phyloP scores from a whole-genome alignment of 1,284 basidiomycete genomes.

The Malassezia globosa region DNA sequence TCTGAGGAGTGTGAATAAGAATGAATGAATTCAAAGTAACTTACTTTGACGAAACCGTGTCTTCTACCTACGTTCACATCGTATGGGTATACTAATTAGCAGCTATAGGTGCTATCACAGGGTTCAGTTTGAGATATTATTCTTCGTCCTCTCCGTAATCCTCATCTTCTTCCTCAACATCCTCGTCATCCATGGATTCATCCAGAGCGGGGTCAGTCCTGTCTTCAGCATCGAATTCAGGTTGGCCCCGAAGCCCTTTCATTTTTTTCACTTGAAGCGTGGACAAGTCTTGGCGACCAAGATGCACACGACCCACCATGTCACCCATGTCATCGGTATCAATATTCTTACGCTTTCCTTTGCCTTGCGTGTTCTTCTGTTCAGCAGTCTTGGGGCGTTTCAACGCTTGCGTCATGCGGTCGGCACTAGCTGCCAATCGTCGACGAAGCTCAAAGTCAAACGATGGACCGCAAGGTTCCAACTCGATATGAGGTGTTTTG shows the following conservation, averaged over 20 bases:
- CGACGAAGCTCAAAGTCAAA: slow-evolving; percentile 74
- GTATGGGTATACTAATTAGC: too few species aligned
- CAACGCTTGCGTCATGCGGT: slow-evolving; percentile 68
- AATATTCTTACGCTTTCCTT: slow-evolving; percentile 70
- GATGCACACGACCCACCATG: slow-evolving; percentile 74
- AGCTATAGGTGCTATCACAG: too few species aligned
- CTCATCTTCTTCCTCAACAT: slow-evolving; percentile 23
- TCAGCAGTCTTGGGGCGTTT: slow-evolving; percentile 76
- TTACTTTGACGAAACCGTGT: too few species aligned
- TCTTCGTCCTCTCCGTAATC: too few species aligned
- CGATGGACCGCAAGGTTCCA: slow-evolving; percentile 80
- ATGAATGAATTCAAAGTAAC: too few species aligned
- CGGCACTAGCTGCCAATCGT: slow-evolving; percentile 62
- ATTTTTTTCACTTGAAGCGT: slow-evolving; percentile 82
- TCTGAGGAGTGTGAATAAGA: too few species aligned
- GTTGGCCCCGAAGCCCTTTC: slow-evolving; percentile 58
- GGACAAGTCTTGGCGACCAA: slow-evolving; percentile 76
- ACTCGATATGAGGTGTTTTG: slow-evolving; percentile 53
- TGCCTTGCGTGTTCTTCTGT: slow-evolving; percentile 55
- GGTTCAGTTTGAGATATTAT: too few species aligned
- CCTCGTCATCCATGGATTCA: slow-evolving; percentile 18
- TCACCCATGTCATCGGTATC: slow-evolving; percentile 99
- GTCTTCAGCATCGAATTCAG: slow-evolving; percentile 25
- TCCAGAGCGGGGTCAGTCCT: slow-evolving; percentile 15
- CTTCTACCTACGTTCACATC: too few species aligned